These are phyloP conservation scores for Candida pseudoglaebosa DNA, from an alignment of 805 yeast genomes.

Conservation along the genomic window DNA sequence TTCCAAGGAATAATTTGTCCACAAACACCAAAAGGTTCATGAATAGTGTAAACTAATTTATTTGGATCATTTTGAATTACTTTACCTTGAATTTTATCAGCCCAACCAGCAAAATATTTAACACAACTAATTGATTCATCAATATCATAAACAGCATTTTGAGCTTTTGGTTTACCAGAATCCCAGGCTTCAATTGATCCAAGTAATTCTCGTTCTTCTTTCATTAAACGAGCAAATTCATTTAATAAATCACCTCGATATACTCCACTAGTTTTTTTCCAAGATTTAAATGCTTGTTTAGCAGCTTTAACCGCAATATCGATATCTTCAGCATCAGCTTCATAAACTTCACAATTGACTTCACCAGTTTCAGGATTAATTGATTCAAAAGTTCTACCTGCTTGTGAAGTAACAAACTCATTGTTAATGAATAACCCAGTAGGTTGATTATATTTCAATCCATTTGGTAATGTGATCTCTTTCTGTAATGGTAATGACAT, in stretches of 20 bases:
- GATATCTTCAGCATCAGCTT: constrained; percentile 40
- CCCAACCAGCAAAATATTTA: constrained; percentile 60
- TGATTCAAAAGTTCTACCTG: constrained; percentile 36
- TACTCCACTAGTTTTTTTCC: constrained; percentile 46
- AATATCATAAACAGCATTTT: constrained; percentile 48
- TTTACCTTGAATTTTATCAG: constrained; percentile 52
- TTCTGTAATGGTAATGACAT: constrained; percentile 36
- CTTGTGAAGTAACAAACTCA: constrained; percentile 36
- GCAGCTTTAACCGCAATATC: constrained; percentile 40
- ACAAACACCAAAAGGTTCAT: constrained; percentile 50
- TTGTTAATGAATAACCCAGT: constrained; percentile 55
- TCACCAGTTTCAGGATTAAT: constrained; percentile 43
- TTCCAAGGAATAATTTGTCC: constrained; percentile 48
- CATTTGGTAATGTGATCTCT: constrained; percentile 47
- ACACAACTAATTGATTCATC: constrained; percentile 43
- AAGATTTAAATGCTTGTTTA: constrained; percentile 34
- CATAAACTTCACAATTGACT: constrained; percentile 37
- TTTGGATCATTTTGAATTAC: constrained; percentile 41
- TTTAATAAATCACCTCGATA: constrained; percentile 35
- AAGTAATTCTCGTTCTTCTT: constrained; percentile 29
- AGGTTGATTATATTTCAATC: constrained; percentile 50
- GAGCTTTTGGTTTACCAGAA: constrained; percentile 43
- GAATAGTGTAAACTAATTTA: constrained; percentile 62
- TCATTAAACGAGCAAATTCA: constrained; percentile 35
- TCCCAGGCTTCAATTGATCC: constrained; percentile 45